A percentile compares a stretch with the other conserved stretches of the same genome.
Evolutionary conservation across 1,284 basidiomycete species (phyloP).

Genomic region (Hypsizygus ulmarius): DNA sequence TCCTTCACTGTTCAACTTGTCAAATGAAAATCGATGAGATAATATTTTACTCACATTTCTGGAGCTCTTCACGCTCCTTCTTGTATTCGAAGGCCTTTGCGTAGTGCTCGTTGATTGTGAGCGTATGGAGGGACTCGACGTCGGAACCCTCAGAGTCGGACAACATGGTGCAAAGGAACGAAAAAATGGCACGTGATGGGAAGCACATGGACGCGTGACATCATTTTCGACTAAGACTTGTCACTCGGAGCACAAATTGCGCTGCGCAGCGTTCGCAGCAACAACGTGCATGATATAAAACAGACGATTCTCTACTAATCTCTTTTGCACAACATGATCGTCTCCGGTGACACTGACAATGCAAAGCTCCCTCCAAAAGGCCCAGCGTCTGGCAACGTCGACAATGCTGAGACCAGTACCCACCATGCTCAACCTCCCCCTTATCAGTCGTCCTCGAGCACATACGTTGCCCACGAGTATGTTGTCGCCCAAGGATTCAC

Average conservation of each 20-base stretch:
- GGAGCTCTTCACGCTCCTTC: slow-evolving; percentile 82
- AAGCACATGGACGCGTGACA: neutral
- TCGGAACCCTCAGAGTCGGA: slow-evolving; percentile 53
- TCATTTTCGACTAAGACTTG: neutral
- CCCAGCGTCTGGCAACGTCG: neutral
- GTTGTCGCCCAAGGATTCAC: neutral
- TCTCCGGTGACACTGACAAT: slow-evolving; percentile 12
- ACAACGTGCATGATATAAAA: neutral
- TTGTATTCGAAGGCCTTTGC: slow-evolving; percentile 79
- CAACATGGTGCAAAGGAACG: slow-evolving; percentile 24
- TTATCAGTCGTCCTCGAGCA: slow-evolving; percentile 10
- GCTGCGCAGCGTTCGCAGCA: slow-evolving; percentile 4
- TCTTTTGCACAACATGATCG: slow-evolving; percentile 10
- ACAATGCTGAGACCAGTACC: slow-evolving; percentile 1
- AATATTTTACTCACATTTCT: slow-evolving; percentile 54
- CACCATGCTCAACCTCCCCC: slow-evolving; percentile 9
- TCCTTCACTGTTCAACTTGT: slow-evolving; percentile 62
- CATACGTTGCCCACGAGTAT: slow-evolving; percentile 10
- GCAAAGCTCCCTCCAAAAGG: slow-evolving; percentile 11
- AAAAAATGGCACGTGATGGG: neutral
- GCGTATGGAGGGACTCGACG: slow-evolving; percentile 39
- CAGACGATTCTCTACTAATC: neutral
- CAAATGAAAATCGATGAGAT: neutral
- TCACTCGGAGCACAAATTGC: slow-evolving; percentile 8
- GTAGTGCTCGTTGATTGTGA: slow-evolving; percentile 80